These are phyloP conservation scores for Bryoerythrophyllum caledonicum DNA, from an alignment of 225 moss, liverwort and hornwort genomes.

Conservation along the genomic window DNA sequence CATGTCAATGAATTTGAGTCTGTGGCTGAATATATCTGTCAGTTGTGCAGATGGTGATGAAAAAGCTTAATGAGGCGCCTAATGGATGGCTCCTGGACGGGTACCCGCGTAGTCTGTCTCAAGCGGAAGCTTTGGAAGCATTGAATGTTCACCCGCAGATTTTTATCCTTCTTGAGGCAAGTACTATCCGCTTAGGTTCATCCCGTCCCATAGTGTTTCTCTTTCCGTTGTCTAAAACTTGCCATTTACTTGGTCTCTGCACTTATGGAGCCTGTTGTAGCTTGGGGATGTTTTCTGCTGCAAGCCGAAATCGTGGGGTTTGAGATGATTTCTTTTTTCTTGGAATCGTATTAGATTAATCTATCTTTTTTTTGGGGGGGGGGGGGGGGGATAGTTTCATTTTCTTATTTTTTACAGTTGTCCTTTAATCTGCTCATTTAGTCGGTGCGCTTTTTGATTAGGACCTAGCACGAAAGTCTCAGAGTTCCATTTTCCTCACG, in stretches of 20 bases:
- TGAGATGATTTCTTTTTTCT: neutral
- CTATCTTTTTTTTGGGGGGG: neutral
- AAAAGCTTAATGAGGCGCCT: conserved; percentile 50
- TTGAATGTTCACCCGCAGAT: conserved; percentile 70
- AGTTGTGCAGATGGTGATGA: conserved; percentile 73
- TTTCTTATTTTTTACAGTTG: neutral
- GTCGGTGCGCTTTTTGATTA: neutral
- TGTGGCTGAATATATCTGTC: conserved; percentile 6
- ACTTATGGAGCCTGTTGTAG: conserved; percentile 2
- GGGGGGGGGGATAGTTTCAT: neutral
- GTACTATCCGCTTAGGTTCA: neutral
- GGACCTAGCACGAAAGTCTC: neutral
- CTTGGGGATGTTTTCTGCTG: neutral
- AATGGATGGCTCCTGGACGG: conserved; percentile 93
- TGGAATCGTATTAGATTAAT: neutral
- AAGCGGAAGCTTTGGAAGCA: conserved; percentile 79
- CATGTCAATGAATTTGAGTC: neutral
- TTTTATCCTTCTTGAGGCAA: conserved; percentile 88
- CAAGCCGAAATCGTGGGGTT: neutral
- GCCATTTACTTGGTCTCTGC: neutral
- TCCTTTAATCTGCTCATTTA: neutral
- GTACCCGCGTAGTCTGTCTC: conserved; percentile 85
- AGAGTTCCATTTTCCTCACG: neutral
- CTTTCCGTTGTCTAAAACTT: neutral
- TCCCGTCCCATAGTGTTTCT: conserved; percentile 1